These are phyloP conservation scores for Citrullus colocynthis DNA, from an alignment of 306 rosid species.

Conservation along the genomic window DNA sequence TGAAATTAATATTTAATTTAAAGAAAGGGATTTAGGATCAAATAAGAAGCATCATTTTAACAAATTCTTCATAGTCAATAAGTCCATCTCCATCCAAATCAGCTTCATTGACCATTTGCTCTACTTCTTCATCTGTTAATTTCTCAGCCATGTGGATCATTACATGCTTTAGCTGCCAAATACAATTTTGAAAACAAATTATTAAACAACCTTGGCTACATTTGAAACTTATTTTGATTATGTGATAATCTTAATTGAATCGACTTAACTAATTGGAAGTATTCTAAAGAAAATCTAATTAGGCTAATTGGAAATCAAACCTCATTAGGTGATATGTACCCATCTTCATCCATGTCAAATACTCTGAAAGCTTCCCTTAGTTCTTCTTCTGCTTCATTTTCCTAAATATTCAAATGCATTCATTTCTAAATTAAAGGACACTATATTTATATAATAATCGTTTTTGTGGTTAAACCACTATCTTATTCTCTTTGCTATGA, in stretches of 20 bases:
- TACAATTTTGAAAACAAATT: not conserved
- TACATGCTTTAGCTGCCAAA: conserved; percentile 63
- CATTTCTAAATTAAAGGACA: not conserved
- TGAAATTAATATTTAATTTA: no score
- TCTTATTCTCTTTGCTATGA: no score
- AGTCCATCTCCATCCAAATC: conserved; percentile 83
- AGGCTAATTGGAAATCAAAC: conserved; percentile 12
- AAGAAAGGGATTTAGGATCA: not conserved
- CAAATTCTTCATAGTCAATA: conserved; percentile 48
- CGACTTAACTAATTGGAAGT: not conserved
- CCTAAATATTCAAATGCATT: conserved; percentile 21
- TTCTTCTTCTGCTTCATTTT: conserved; percentile 74
- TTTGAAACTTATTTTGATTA: not conserved
- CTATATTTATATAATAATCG: not conserved
- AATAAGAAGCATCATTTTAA: conserved; percentile 43
- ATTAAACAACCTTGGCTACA: not conserved
- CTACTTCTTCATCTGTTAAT: conserved; percentile 69
- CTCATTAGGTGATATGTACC: conserved; percentile 77
- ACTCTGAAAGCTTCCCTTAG: conserved; percentile 82
- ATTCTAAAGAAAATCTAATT: no score
- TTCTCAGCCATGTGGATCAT: conserved; percentile 79
- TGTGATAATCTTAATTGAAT: no score
- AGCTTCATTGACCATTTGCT: conserved; percentile 84
- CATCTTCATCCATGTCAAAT: conserved; percentile 85
- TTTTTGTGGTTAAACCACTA: no score